Conservation (phyloP, 495 filamentous ascomycete genomes). For the Penicillium ucsense region DNA sequence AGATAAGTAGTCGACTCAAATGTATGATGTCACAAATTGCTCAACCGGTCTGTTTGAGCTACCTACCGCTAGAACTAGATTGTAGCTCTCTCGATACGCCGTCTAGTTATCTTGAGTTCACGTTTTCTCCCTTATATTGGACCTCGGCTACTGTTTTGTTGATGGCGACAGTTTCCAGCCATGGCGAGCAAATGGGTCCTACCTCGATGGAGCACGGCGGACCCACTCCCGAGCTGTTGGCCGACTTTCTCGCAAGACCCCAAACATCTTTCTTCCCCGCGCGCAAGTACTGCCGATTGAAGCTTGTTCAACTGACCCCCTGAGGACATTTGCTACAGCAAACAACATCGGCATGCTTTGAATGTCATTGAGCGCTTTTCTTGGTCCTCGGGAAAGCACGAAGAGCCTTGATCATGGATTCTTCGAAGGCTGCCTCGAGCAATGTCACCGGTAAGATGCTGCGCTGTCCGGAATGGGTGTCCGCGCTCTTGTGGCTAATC, state of each 20-base stretch:
- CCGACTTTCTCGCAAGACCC: neutral
- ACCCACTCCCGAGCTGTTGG: neutral
- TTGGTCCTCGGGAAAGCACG: conserved; percentile 17
- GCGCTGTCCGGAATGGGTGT: neutral
- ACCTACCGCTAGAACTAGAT: no score
- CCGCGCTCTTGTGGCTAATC: conserved; percentile 3
- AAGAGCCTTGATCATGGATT: conserved; percentile 24
- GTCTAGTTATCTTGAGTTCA: no score
- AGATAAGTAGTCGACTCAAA: no score
- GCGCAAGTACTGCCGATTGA: neutral
- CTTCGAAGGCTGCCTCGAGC: conserved; percentile 37
- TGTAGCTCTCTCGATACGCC: no score
- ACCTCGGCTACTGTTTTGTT: no score
- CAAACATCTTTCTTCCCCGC: conserved; percentile 2
- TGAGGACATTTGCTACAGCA: conserved; percentile 2
- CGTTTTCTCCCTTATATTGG: no score
- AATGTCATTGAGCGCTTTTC: conserved; percentile 20
- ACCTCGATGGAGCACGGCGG: neutral
- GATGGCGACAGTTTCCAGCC: no score
- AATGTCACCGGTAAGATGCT: conserved; percentile 40
- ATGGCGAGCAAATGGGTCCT: no score
- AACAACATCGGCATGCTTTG: conserved; percentile 23
- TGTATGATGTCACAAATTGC: no score
- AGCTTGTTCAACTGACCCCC: neutral
- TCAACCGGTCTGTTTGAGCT: no score